These are phyloP conservation scores for Penicillium longicatenatum DNA, from an alignment of 495 filamentous ascomycete species.

Conservation along the genomic window DNA sequence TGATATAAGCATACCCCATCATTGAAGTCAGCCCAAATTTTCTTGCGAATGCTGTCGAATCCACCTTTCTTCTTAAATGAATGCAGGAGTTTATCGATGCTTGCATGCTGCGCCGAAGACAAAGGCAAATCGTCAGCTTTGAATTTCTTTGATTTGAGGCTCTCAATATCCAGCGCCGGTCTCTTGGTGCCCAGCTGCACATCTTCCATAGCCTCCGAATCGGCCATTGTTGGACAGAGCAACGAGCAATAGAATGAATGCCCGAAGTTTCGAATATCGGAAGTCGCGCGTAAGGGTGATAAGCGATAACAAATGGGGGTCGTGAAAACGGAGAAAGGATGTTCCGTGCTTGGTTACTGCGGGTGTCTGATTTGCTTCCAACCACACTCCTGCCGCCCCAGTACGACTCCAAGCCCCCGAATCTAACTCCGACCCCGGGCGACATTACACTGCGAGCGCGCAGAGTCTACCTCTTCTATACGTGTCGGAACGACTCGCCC, in stretches of 20 bases:
- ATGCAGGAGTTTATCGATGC: conserved; percentile 77
- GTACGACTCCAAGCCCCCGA: conserved; percentile 24
- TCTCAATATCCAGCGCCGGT: conserved; percentile 36
- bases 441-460: conserved; percentile 17
- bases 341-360: conserved; percentile 45
- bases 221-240: conserved; percentile 41
- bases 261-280: conserved; percentile 3
- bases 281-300: conserved; percentile 28
- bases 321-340: conserved; percentile 19
- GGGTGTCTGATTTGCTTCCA: conserved; percentile 43
- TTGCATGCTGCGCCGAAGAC: conserved; percentile 65
- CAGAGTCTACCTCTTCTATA: conserved; percentile 7
- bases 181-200: conserved; percentile 29
- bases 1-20: conserved; percentile 59
- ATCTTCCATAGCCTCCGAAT: conserved; percentile 39
- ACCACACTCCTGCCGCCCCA: conserved; percentile 32
- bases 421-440: conserved; percentile 22
- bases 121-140: conserved; percentile 84
- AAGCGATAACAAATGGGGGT: conserved; percentile 28
- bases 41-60: conserved; percentile 81
- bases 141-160: conserved; percentile 64
- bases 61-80: conserved; percentile 90
- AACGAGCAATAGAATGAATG: neutral
- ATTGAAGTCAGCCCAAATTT: conserved; percentile 78
- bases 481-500: conserved; percentile 14